phyloP scores from a whole-genome alignment of 2,329 filamentous ascomycete species.

The Pyrenophora teres region DNA sequence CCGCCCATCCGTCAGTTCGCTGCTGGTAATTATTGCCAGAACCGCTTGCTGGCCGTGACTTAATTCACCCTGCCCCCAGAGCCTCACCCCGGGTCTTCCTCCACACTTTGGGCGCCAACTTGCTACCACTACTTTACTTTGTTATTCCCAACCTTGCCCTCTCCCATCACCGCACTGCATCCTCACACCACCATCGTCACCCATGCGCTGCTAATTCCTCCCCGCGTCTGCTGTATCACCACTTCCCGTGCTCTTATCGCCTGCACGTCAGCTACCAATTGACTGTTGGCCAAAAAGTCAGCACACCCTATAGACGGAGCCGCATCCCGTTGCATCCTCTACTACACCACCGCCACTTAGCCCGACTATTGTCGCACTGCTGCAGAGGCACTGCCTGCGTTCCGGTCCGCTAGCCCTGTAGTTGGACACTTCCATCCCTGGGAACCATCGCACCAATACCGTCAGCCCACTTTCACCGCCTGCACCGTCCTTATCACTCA shows the following conservation, averaged over 20 bases:
- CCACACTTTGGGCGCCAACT: slow-evolving; percentile 15
- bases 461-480: slow-evolving; percentile 23
- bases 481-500: slow-evolving; percentile 21
- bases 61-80: slow-evolving; percentile 23
- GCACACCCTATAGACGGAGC: slow-evolving; percentile 19
- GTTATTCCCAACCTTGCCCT: not conserved
- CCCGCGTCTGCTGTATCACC: slow-evolving; percentile 40
- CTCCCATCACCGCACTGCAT: not conserved
- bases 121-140: not conserved
- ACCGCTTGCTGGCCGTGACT: slow-evolving; percentile 15
- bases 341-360: slow-evolving; percentile 16
- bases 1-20: slow-evolving; percentile 13
- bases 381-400: slow-evolving; percentile 22
- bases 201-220: slow-evolving; percentile 31
- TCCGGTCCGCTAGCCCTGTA: slow-evolving; percentile 14
- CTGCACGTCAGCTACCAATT: slow-evolving; percentile 43
- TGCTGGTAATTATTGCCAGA: slow-evolving; percentile 17
- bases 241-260: slow-evolving; percentile 41
- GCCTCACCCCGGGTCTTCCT: slow-evolving; percentile 19
- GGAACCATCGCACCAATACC: slow-evolving; percentile 10
- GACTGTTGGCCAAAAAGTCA: slow-evolving; percentile 26
- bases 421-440: slow-evolving; percentile 13
- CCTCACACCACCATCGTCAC: slow-evolving; percentile 6
- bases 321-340: slow-evolving; percentile 19
- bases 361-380: slow-evolving; percentile 24